Percentiles rank a stretch among this genome's conserved stretches.
phyloP scores from a whole-genome alignment of 768 basidiomycete genomes.

The Trametes maxima region DNA sequence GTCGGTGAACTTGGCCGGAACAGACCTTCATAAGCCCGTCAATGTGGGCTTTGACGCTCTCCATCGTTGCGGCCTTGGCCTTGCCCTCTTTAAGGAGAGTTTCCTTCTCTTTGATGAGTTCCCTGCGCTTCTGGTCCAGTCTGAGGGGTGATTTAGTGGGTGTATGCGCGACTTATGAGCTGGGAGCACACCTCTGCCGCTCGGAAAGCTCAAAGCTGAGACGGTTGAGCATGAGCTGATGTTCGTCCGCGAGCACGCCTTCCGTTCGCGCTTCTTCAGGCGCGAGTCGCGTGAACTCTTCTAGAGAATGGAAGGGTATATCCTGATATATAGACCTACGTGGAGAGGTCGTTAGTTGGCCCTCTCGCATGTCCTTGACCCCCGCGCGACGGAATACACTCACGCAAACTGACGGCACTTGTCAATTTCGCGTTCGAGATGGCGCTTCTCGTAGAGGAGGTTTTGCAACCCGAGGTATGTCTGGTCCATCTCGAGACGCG shows the following conservation, averaged over 20 bases:
- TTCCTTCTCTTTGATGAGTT: slow-evolving; percentile 70
- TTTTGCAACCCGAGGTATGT: slow-evolving; percentile 86
- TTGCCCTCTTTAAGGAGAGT: slow-evolving; percentile 81
- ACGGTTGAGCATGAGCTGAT: slow-evolving; percentile 86
- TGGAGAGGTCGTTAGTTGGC: not conserved
- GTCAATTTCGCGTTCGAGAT: slow-evolving; percentile 89
- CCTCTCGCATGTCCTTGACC: not conserved
- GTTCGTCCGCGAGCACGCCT: slow-evolving; percentile 65
- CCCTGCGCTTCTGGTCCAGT: slow-evolving; percentile 69
- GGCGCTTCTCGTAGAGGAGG: slow-evolving; percentile 84
- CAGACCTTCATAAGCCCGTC: slow-evolving; percentile 74
- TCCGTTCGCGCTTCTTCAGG: slow-evolving; percentile 65
- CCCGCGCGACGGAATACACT: slow-evolving; percentile 33
- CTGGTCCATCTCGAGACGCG: slow-evolving; percentile 88
- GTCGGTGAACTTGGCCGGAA: slow-evolving; percentile 10
- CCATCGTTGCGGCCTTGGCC: slow-evolving; percentile 68
- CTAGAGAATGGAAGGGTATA: slow-evolving; percentile 68
- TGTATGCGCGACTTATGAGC: slow-evolving; percentile 9
- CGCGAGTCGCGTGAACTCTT: slow-evolving; percentile 70
- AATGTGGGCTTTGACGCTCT: slow-evolving; percentile 77
- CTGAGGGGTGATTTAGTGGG: slow-evolving; percentile 41
- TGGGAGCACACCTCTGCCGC: slow-evolving; percentile 69
- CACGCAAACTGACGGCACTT: slow-evolving; percentile 93
- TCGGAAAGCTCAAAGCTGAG: slow-evolving; percentile 86
- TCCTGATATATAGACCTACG: slow-evolving; percentile 87